phyloP scores from a whole-genome alignment of 306 rosid species.

The Rosa multiflora region DNA sequence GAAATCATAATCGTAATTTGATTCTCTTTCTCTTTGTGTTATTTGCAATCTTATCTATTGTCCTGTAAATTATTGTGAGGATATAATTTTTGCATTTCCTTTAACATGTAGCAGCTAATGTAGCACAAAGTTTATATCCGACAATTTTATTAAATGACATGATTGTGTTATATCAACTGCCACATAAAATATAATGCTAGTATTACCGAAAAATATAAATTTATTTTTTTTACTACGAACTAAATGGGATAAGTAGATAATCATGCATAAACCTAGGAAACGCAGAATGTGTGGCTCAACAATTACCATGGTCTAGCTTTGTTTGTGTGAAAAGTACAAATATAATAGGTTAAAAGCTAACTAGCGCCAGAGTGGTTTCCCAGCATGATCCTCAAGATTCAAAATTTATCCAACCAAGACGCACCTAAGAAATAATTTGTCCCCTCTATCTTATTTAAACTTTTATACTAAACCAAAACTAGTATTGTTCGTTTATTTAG shows the following conservation, averaged over 20 bases:
- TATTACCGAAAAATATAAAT: too few relatives aligned
- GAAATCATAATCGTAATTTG: too few relatives aligned
- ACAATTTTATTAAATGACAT: too few relatives aligned
- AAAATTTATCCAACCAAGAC: constrained; percentile 1
- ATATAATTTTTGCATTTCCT: too few relatives aligned
- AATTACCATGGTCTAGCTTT: background rate
- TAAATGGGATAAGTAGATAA: background rate
- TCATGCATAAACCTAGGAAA: background rate
- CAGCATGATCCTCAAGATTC: background rate
- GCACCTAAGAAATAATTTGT: background rate
- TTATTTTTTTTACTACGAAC: background rate
- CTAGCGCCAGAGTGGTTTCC: background rate
- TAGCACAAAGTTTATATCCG: too few relatives aligned
- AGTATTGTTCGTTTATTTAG: background rate
- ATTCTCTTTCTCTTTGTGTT: too few relatives aligned
- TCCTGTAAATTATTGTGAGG: too few relatives aligned
- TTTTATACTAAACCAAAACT: background rate
- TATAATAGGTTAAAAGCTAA: background rate
- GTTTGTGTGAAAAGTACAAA: background rate
- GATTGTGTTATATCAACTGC: too few relatives aligned
- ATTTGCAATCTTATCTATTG: too few relatives aligned
- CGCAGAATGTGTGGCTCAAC: background rate
- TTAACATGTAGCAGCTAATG: too few relatives aligned
- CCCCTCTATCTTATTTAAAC: background rate
- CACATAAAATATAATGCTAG: too few relatives aligned